phyloP scores from a whole-genome alignment of 164 flowering plant genomes.

The Annona squamosa region DNA sequence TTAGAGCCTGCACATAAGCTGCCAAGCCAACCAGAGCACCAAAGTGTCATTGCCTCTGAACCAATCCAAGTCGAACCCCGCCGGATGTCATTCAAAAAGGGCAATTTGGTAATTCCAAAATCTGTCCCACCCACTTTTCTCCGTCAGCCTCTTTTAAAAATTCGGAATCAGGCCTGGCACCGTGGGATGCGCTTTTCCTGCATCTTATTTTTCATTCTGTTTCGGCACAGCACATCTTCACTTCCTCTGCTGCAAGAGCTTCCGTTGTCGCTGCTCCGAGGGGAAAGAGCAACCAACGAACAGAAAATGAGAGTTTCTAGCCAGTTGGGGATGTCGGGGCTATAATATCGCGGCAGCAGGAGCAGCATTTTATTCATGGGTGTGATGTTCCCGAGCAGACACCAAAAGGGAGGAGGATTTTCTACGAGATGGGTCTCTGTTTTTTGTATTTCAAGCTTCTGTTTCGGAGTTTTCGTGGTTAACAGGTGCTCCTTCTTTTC shows the following conservation, averaged over 20 bases:
- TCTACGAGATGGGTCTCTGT: constrained; percentile 62
- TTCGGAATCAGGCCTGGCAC: not conserved
- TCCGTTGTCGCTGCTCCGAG: not conserved
- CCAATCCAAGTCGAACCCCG: too few species aligned
- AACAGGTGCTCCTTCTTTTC: constrained; percentile 45
- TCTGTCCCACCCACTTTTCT: too few species aligned
- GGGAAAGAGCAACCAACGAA: not conserved
- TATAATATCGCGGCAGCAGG: not conserved
- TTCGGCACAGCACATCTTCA: not conserved
- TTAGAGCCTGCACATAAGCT: too few species aligned
- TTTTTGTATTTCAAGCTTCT: constrained; percentile 76
- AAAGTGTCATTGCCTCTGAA: too few species aligned
- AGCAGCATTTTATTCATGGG: constrained; percentile 17
- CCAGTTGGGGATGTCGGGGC: constrained; percentile 6
- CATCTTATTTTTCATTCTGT: not conserved
- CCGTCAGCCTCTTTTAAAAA: not conserved
- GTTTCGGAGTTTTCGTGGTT: constrained; percentile 55
- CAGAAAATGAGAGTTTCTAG: not conserved
- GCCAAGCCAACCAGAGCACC: too few species aligned
- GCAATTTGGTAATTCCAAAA: not conserved
- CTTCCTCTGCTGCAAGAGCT: not conserved
- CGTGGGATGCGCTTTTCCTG: not conserved
- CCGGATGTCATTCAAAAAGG: not conserved
- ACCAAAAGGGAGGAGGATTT: constrained; percentile 43
- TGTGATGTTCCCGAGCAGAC: constrained; percentile 25